These are phyloP conservation scores for Lipomyces oligophaga DNA, from an alignment of 805 yeast genomes.

Conservation along the genomic window DNA sequence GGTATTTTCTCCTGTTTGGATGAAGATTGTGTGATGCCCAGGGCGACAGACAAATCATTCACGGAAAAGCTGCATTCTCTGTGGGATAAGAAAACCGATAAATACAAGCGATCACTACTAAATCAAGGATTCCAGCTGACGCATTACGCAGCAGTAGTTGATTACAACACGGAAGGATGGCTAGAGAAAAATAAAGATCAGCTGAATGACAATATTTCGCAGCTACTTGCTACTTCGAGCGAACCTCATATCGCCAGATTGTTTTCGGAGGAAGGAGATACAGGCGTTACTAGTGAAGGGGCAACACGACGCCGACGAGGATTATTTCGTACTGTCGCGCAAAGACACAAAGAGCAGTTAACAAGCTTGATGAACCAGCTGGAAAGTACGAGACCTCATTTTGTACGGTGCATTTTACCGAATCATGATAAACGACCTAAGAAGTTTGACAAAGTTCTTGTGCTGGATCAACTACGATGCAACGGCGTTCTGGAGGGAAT, in stretches of 20 bases:
- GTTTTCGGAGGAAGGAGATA: slow-evolving; percentile 41
- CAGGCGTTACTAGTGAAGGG: slow-evolving; percentile 29
- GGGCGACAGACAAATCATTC: slow-evolving; percentile 77
- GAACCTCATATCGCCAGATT: slow-evolving; percentile 55
- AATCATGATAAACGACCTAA: slow-evolving; percentile 70
- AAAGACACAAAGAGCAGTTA: slow-evolving; percentile 83
- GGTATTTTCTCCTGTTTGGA: slow-evolving; percentile 84
- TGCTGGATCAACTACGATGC: slow-evolving; percentile 85
- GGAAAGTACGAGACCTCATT: slow-evolving; percentile 84
- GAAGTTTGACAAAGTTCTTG: slow-evolving; percentile 67
- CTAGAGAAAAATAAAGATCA: slow-evolving; percentile 93
- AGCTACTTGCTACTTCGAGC: slow-evolving; percentile 54
- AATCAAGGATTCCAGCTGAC: slow-evolving; percentile 75
- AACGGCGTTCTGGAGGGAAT: slow-evolving; percentile 98
- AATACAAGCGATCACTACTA: slow-evolving; percentile 70
- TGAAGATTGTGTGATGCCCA: slow-evolving; percentile 94
- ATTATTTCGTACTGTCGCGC: slow-evolving; percentile 74
- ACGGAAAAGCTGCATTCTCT: slow-evolving; percentile 69
- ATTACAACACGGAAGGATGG: slow-evolving; percentile 90
- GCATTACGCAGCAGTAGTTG: slow-evolving; percentile 97
- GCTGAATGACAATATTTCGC: slow-evolving; percentile 67
- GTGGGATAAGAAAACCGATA: slow-evolving; percentile 52
- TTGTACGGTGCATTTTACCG: slow-evolving; percentile 93
- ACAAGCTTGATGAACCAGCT: slow-evolving; percentile 66
- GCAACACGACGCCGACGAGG: slow-evolving; percentile 37